Base-by-base conservation (phyloP, 495 filamentous ascomycete species). In the Xylaria cubensis region DNA sequence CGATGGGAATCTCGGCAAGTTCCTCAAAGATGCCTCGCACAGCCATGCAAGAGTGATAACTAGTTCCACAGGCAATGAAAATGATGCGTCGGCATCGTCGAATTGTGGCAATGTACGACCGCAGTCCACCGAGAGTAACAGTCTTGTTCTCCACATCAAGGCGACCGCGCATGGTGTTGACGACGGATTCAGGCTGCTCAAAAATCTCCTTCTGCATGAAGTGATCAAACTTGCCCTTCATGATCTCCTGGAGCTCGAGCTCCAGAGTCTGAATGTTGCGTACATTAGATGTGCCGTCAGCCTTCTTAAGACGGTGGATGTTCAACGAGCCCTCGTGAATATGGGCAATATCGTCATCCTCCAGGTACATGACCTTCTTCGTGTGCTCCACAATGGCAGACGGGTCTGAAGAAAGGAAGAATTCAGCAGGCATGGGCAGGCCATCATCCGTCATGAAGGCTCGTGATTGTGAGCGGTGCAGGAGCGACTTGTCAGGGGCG, bases 191-290 rank as follows among this genome's bases (percentile, higher is more conserved):
- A 70, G 96, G 96, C 85, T 99, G 96, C 86, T 99, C 96, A 82
- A 98, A 99, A 78, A 99, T 99, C 81, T 99, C 96, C 88, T 99
- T 99, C 81, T 99, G 97, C 96, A 99, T 99, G 87, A 98, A 99
- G 84, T 99, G 96, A 80, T 99, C 96, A 83, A 98, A 99, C 79
- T 95, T 97, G 79, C 96, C 96, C 90, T 98, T 99, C 96, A 99
- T 99, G 82, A 99, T 99, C 85, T 99, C 96, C 86, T 99, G 96
- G 67, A 99, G 90, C 88, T 99, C 94, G 51, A 99, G 91, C 85
- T 99, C 96, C 67, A 99, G 89, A 55, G 96, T 99, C 86, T 99
- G 96, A 82, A 99, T 99, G 66, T 92, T 92, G 78, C 96, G 94
- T 67, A 98, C 94, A 79, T 97, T 97, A 79, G 94, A 97, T 74